Evolutionary conservation across 2,329 filamentous ascomycete species (phyloP), one percentile per base, ranked within the genome.

Genomic region (Daldinia eschscholtzii): DNA sequence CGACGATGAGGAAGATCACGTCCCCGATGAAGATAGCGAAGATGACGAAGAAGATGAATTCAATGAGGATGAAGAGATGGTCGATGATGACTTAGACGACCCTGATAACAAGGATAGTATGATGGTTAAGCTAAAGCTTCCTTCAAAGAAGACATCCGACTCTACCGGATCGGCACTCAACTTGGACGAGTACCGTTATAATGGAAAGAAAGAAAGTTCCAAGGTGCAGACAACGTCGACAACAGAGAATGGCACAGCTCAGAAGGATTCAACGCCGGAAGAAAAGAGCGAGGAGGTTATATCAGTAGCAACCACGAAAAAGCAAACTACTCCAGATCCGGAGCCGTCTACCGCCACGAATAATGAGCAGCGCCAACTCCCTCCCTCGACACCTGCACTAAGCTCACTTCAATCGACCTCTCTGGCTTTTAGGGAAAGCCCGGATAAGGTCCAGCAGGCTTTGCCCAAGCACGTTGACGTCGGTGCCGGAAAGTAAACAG

Each of bases 41-140:
- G 89, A 91, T 2, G 82, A 90, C 2, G 82, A 83, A 7, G 48
- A 57, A 4, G 87, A 88, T 33, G 83, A 86, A 15, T 82, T 84
- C n/a, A 87, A 89, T 42, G 87, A 88, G 61, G 85, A 86, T 12
- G 86, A 86, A 42, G 81, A 82, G 41, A 85, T 88, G 76, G 83
- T 83, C 10, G 87, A 89, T 42, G 87, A 87, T 55, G 74, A 85
- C 48, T 80, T 83, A 1, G 83, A 84, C 41, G 80, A 82, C 12
- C n/a, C 20, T 20, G 80, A 79, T 66, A 70, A 79, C 68, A 84
- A 85, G 73, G 37, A 53, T 1, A 93, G 89, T 72, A 85, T 95
- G 44, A 86, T 97, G 57, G 91, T 97, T 64, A 94, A 92, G 78
- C 84, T 97, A 13, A 85, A 86, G 6, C 80, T 90, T 41, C 73